A percentile compares a stretch with the other conserved stretches of the same genome.
Evolutionary conservation across 176 grass and related monocot genomes (phyloP).

Genomic region (Phragmites australis): DNA sequence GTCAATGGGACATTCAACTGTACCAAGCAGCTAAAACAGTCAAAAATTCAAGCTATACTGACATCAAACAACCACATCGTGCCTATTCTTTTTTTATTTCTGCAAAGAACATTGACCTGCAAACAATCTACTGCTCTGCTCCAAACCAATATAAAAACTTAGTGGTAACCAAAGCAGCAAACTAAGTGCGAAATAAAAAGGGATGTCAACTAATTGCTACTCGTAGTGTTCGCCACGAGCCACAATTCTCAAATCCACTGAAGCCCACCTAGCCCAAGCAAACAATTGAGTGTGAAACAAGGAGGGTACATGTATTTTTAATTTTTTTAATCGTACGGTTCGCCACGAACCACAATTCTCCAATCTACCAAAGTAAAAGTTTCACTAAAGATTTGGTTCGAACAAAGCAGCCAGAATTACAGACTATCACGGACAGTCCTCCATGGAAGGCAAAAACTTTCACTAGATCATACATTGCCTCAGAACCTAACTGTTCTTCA

Average conservation of each 20-base stretch:
- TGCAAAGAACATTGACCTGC: background rate
- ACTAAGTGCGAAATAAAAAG: background rate
- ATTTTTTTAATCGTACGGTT: background rate
- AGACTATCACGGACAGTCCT: background rate
- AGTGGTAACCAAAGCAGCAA: background rate
- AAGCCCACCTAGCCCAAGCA: background rate
- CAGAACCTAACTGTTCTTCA: background rate
- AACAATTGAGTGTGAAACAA: background rate
- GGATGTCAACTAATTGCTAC: background rate
- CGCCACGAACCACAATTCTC: background rate
- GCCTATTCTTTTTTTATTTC: background rate
- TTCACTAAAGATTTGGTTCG: background rate
- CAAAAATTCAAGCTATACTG: background rate
- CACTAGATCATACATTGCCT: background rate
- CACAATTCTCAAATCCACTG: background rate
- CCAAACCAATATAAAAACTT: background rate
- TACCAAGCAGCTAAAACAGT: constrained; percentile 5
- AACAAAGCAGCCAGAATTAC: constrained; percentile 8
- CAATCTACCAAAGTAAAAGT: background rate
- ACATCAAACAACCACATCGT: background rate
- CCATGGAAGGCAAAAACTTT: background rate
- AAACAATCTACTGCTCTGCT: background rate
- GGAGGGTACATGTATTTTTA: background rate
- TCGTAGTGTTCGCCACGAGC: background rate
- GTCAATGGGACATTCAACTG: background rate